Conservation (phyloP, 2,329 filamentous ascomycete genomes). For the Epichloe gansuensis region DNA sequence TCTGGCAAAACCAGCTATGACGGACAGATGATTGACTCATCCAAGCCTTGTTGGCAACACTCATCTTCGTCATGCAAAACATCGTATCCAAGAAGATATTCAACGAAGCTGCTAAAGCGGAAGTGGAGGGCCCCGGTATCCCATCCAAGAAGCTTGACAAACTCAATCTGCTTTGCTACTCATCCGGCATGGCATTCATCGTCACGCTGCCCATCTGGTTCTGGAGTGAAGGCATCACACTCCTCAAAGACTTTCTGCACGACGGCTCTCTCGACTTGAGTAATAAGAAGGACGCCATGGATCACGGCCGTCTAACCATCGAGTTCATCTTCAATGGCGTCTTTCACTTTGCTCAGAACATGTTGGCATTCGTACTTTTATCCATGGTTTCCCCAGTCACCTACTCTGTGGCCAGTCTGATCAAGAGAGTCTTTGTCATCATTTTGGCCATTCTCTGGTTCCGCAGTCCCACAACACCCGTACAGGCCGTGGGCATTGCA, state of each 20-base stretch:
- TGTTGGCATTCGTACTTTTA: constrained; percentile 83
- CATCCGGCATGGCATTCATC: constrained; percentile 83
- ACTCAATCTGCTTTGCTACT: constrained; percentile 91
- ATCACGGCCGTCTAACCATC: constrained; percentile 60
- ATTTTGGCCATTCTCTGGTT: constrained; percentile 95
- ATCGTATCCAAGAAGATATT: constrained; percentile 98
- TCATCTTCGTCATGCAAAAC: constrained; percentile 96
- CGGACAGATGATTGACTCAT: constrained; percentile 80
- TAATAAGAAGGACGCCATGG: constrained; percentile 52
- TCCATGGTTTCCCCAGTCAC: constrained; percentile 94
- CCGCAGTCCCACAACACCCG: constrained; percentile 68
- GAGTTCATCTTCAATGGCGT: constrained; percentile 96
- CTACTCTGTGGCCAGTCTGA: constrained; percentile 88
- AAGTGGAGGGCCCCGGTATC: constrained; percentile 54
- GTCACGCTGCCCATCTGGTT: constrained; percentile 88
- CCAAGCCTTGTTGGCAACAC: constrained; percentile 76
- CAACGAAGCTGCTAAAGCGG: constrained; percentile 80
- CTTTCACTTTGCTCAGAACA: constrained; percentile 94
- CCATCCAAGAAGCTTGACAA: constrained; percentile 81
- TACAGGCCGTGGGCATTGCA: constrained; percentile 75
- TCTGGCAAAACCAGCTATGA: constrained; percentile 68
- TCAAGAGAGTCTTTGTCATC: constrained; percentile 97
- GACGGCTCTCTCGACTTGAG: constrained; percentile 63
- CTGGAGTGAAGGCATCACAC: constrained; percentile 70
- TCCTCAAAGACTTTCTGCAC: constrained; percentile 66